phyloP scores from a whole-genome alignment of 768 basidiomycete species.

The Kwoniella pini region DNA sequence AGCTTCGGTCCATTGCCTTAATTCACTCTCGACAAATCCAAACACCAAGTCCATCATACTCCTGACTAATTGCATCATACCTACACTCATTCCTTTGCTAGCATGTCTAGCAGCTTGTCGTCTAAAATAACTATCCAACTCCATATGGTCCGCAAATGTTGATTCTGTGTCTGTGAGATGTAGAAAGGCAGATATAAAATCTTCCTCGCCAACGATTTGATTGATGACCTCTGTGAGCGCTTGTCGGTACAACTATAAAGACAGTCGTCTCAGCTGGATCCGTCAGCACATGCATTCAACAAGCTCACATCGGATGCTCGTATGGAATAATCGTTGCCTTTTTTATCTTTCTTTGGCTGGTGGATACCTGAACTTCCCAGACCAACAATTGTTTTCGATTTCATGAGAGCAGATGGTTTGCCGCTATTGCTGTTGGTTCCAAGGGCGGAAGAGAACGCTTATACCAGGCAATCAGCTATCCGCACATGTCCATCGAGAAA shows the following conservation, averaged over 20 bases:
- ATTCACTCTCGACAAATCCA: slow-evolving; percentile 79
- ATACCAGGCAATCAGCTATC: slow-evolving; percentile 9
- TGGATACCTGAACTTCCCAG: slow-evolving; percentile 56
- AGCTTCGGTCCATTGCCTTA: slow-evolving; percentile 81
- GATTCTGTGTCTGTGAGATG: slow-evolving; percentile 84
- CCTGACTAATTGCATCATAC: slow-evolving; percentile 76
- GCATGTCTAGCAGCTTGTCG: slow-evolving; percentile 78
- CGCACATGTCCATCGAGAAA: neutral
- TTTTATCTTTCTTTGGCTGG: slow-evolving; percentile 63
- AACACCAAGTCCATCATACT: slow-evolving; percentile 94
- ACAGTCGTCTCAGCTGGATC: neutral
- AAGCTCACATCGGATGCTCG: slow-evolving; percentile 69
- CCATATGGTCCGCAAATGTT: slow-evolving; percentile 95
- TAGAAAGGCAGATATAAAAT: slow-evolving; percentile 86
- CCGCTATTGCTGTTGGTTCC: slow-evolving; percentile 47
- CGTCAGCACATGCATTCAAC: neutral
- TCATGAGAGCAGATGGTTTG: slow-evolving; percentile 61
- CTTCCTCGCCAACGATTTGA: slow-evolving; percentile 77
- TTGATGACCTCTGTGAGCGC: slow-evolving; percentile 69
- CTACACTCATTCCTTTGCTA: slow-evolving; percentile 61
- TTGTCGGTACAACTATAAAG: slow-evolving; percentile 67
- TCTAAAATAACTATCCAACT: slow-evolving; percentile 88
- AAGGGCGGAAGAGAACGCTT: slow-evolving; percentile 46
- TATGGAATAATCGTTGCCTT: slow-evolving; percentile 64
- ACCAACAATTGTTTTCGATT: slow-evolving; percentile 82